Evolutionary conservation across 176 grass and related monocot species (phyloP), one percentile per base, ranked within the genome.

Genomic region (Miscanthus lutarioriparius): DNA sequence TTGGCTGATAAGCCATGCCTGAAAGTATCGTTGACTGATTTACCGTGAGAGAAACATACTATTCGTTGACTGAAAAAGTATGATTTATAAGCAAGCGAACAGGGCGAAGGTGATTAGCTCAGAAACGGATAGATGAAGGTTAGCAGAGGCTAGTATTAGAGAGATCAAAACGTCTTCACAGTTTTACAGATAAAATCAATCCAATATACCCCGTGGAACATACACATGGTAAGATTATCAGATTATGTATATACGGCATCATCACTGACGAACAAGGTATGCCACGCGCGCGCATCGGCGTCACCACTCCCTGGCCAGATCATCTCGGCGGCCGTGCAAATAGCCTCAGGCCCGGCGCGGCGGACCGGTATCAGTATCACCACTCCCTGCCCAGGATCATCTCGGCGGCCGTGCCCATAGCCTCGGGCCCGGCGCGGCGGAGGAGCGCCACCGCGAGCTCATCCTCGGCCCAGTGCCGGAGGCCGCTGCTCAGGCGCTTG

Each of bases 401-500:
- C 80, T 98, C 96, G 6, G 85, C 83, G n/a, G 96, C 85, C 5
- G 81, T 40, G 33, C 87, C 96, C 89, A 98, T 90, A 0, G 89
- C 91, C 69, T 85, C 77, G 1, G 85, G 76, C 3, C 91, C 91
- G 2, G 87, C 96, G 23, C 85, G 90, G 20, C 85, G 70, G 22
- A 98, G 83, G 32, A 98, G 72, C 20, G 85, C 79, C 2, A 98
- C 76, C 0, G 96, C 93, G 25, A 98, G 91, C 27, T 89, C 91
- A 10, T 90, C 87, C 83, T 98, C 93, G 3, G 83, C 88, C 93
- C 92, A 98, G 40, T 69, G 93, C 76, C 12, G 90, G 47, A 98
- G 90, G 3, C 96, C 96, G 28, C 48, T 74, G 64, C 89, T 88
- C 10, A 98, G 85, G 67, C 82, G 85, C 76, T 78, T 92, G 76